Percentiles rank a stretch among this genome's conserved stretches.
These are phyloP conservation scores for Barbatosphaeria neglecta DNA, from an alignment of 495 filamentous ascomycete genomes.

Conservation along the genomic window DNA sequence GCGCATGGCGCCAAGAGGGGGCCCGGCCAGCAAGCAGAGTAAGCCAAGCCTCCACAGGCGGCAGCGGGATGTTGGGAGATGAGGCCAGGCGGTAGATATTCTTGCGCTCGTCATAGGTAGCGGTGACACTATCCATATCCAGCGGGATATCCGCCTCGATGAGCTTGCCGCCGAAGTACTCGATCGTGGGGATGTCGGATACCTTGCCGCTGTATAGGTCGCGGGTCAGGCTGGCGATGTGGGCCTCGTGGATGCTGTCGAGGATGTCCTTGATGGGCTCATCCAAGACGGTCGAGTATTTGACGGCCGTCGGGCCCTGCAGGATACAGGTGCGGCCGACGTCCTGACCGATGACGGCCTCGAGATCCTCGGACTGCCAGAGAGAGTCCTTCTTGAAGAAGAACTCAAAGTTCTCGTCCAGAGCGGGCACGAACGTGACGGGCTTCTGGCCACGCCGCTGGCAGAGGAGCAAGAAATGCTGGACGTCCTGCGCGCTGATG, in stretches of 20 bases:
- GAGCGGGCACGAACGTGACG: slow-evolving; percentile 81
- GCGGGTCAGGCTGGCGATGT: slow-evolving; percentile 64
- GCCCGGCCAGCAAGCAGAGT: slow-evolving; percentile 73
- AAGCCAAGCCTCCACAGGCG: slow-evolving; percentile 73
- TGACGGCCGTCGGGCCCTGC: slow-evolving; percentile 87
- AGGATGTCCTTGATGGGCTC: slow-evolving; percentile 91
- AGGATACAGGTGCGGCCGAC: slow-evolving; percentile 91
- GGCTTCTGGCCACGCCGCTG: slow-evolving; percentile 90
- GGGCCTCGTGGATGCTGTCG: slow-evolving; percentile 74
- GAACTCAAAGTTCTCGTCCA: slow-evolving; percentile 94
- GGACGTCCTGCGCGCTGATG: slow-evolving; percentile 94
- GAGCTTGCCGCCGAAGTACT: slow-evolving; percentile 88
- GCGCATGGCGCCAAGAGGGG: slow-evolving; percentile 87
- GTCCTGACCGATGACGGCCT: slow-evolving; percentile 89
- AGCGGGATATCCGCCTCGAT: slow-evolving; percentile 50
- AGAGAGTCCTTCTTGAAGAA: slow-evolving; percentile 99
- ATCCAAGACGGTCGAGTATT: slow-evolving; percentile 77
- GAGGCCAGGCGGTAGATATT: slow-evolving; percentile 68
- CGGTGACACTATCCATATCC: slow-evolving; percentile 67
- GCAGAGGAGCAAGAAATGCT: slow-evolving; percentile 92
- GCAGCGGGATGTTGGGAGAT: slow-evolving; percentile 53
- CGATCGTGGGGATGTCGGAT: slow-evolving; percentile 65
- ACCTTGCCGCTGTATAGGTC: slow-evolving; percentile 72
- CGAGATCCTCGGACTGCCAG: slow-evolving; percentile 96
- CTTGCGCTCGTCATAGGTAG: slow-evolving; percentile 62